phyloP scores from a whole-genome alignment of 305 asterid species.

The Plantago coronopus region DNA sequence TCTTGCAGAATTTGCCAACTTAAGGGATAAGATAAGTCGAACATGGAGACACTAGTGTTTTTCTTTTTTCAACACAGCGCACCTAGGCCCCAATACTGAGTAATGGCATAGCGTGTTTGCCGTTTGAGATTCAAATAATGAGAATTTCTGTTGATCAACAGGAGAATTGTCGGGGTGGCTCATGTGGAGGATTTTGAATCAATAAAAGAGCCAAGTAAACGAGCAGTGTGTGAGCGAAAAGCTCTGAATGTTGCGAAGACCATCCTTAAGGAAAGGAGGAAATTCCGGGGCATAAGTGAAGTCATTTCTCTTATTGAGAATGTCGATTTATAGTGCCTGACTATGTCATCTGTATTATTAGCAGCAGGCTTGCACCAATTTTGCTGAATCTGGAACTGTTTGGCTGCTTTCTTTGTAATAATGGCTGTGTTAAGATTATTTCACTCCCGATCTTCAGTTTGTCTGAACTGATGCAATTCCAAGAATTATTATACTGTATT shows the following conservation, averaged over 20 bases:
- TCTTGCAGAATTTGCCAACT: neutral
- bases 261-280: conserved; percentile 60
- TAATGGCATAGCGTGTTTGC: neutral
- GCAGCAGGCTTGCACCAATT: neutral
- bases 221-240: conserved; percentile 76
- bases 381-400: conserved; percentile 4
- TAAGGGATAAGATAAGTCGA: neutral
- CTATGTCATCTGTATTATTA: conserved; percentile 2
- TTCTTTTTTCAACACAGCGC: too few relatives aligned
- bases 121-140: neutral
- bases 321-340: conserved; percentile 19
- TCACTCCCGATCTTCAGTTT: neutral
- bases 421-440: neutral
- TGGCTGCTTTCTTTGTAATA: neutral
- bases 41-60: too few relatives aligned
- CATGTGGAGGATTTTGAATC: conserved; percentile 94
- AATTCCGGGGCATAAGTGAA: conserved; percentile 47
- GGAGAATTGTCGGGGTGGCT: conserved; percentile 94
- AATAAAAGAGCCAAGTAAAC: conserved; percentile 47
- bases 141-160: conserved; percentile 27
- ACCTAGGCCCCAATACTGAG: neutral
- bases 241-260: conserved; percentile 72
- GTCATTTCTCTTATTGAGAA: conserved; percentile 62
- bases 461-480: neutral
- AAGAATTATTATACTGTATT: too few relatives aligned